Conservation (phyloP, 257 asterid genomes). For the Lycium barbarum region DNA sequence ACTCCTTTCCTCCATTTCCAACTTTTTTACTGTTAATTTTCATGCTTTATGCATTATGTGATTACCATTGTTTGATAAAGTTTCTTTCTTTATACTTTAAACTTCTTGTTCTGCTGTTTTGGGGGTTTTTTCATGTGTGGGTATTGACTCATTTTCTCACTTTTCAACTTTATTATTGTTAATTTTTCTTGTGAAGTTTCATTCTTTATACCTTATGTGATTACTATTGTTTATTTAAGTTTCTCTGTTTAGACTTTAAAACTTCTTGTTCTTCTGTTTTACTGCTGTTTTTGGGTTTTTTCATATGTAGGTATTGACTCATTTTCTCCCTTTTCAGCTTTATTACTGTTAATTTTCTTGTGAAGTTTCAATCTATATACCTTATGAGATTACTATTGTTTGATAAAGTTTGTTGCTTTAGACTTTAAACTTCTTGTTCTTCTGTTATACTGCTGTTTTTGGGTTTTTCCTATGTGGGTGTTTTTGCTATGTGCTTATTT, state of each 20-base stretch:
- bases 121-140: too few relatives aligned
- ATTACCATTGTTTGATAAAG: too few relatives aligned
- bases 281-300: too few relatives aligned
- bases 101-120: too few relatives aligned
- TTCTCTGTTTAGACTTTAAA: not conserved
- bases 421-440: not conserved
- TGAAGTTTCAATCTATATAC: not conserved
- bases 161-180: not conserved
- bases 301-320: too few relatives aligned
- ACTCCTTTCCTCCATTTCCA: not conserved
- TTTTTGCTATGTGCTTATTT: not conserved
- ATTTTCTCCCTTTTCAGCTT: too few relatives aligned
- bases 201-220: constrained; percentile 21
- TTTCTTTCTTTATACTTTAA: too few relatives aligned
- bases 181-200: constrained; percentile 7
- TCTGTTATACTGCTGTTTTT: not conserved
- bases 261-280: too few relatives aligned
- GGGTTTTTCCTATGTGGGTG: not conserved
- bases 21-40: not conserved
- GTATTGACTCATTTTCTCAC: too few relatives aligned
- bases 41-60: too few relatives aligned
- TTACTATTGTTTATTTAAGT: not conserved
- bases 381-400: not conserved
- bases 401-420: not conserved
- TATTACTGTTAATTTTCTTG: too few relatives aligned